Evolutionary conservation across 2,329 filamentous ascomycete species (phyloP).

Genomic region (Diaporthe citriasiana): DNA sequence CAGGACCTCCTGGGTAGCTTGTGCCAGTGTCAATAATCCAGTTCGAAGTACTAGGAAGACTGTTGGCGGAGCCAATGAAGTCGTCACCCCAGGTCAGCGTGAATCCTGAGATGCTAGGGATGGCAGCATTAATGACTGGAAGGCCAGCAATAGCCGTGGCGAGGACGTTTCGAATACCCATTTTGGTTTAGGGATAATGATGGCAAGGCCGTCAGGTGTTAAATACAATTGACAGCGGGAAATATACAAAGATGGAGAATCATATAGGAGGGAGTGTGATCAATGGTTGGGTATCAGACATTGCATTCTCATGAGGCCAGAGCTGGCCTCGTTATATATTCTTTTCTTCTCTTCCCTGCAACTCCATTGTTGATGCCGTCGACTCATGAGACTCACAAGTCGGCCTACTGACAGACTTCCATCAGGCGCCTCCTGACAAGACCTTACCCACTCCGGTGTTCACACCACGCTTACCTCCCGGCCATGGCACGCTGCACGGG

Average conservation of each 20-base stretch:
- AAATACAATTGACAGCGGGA: background rate
- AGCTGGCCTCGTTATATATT: slow-evolving; percentile 10
- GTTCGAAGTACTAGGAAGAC: slow-evolving; percentile 54
- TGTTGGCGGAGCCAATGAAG: slow-evolving; percentile 26
- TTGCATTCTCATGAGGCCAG: background rate
- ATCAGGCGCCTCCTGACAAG: slow-evolving; percentile 21
- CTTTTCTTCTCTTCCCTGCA: background rate
- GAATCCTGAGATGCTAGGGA: slow-evolving; percentile 19
- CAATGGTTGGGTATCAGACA: background rate
- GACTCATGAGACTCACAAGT: slow-evolving; percentile 8
- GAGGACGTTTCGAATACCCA: slow-evolving; percentile 13
- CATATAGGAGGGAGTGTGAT: background rate
- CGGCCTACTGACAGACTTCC: slow-evolving; percentile 4
- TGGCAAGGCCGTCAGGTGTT: slow-evolving; percentile 1
- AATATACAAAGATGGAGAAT: background rate
- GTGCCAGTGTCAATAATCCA: slow-evolving; percentile 63
- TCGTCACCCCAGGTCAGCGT: slow-evolving; percentile 27
- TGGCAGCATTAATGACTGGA: slow-evolving; percentile 11
- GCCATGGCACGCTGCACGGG: slow-evolving; percentile 26
- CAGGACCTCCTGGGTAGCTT: slow-evolving; percentile 59
- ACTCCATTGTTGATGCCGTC: background rate
- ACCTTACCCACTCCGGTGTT: slow-evolving; percentile 6
- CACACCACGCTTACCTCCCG: slow-evolving; percentile 7
- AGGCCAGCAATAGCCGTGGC: slow-evolving; percentile 12
- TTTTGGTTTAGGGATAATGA: background rate